Evolutionary conservation across 2,329 filamentous ascomycete species (phyloP).

Genomic region (Aspergillus pseudonomiae): DNA sequence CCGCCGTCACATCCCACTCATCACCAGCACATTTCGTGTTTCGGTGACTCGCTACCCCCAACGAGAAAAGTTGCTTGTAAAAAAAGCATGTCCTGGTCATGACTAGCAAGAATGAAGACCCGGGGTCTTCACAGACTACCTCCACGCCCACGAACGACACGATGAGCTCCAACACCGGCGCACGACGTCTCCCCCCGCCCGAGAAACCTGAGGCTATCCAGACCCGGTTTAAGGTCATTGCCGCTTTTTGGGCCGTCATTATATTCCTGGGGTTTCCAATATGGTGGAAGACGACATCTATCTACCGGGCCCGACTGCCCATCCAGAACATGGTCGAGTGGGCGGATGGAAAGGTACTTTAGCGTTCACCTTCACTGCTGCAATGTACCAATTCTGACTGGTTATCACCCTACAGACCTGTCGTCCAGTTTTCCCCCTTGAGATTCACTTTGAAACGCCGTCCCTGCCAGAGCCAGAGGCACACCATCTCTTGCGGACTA

Average conservation of each 20-base stretch:
- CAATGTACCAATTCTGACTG: background rate
- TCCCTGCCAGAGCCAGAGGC: conserved; percentile 68
- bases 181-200: conserved; percentile 65
- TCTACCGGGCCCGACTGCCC: conserved; percentile 83
- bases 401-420: conserved; percentile 65
- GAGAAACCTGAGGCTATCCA: conserved; percentile 72
- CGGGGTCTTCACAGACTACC: conserved; percentile 29
- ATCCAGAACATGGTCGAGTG: conserved; percentile 85
- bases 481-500: conserved; percentile 73
- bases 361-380: background rate
- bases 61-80: conserved; percentile 6
- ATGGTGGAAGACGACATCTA: conserved; percentile 95
- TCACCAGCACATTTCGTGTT: background rate
- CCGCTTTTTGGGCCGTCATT: conserved; percentile 90
- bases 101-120: conserved; percentile 38
- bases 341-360: conserved; percentile 79
- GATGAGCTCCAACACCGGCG: conserved; percentile 27
- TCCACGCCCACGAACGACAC: conserved; percentile 14
- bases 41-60: conserved; percentile 10
- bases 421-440: conserved; percentile 82
- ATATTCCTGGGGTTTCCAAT: conserved; percentile 82
- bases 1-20: background rate
- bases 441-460: conserved; percentile 74
- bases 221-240: conserved; percentile 73
- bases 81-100: conserved; percentile 41